Base-by-base conservation (phyloP, 495 filamentous ascomycete genomes). In the Cudoniella acicularis region DNA sequence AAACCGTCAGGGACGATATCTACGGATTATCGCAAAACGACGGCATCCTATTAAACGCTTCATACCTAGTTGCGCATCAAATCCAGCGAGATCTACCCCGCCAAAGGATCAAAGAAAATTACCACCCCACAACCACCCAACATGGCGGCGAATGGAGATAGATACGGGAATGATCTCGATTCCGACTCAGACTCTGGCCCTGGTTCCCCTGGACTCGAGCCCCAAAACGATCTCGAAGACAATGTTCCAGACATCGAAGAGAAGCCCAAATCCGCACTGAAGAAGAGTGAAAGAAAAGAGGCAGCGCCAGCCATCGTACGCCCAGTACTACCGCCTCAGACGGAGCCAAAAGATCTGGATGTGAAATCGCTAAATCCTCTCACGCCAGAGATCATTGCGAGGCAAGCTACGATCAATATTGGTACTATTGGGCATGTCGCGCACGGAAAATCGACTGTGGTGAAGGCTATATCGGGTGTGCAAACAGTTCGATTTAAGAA, bases 401-500 rank as follows among this genome's bases (percentile, higher is more conserved):
- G 95, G 57, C 94, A 98, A 81, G 94, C 94, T 21, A 98, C 95
- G 36, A 96, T 97, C 78, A 98, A 98, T 76, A 97, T 98, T 67
- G 94, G 92, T 62, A 97, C 94, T 36, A 98, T 98, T 73, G 94
- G 94, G 49, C 95, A 98, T 73, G 93, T 97, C 80, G 95, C 94
- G 67, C 93, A 98, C 84, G 92, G 94, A 60, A 98, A 98, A 74
- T 93, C 89, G 43, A 98, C 94, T 16, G 95, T 98, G 21, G 94
- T 98, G 57, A 98, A 98, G 82, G 94, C 94, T 56, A 97, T 98
- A 63, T 97, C 94, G 0, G 95, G 94, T 49, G 94, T 98, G 24
- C 94, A 98, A 81, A 98, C 94, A 13, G 94, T 98, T 67, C 84
- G 94, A 59, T 98, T 98, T 82, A 98, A 98, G 86, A 98, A 96